Evolutionary conservation across 768 basidiomycete species (phyloP).

Genomic region (Amanita fuliginea): DNA sequence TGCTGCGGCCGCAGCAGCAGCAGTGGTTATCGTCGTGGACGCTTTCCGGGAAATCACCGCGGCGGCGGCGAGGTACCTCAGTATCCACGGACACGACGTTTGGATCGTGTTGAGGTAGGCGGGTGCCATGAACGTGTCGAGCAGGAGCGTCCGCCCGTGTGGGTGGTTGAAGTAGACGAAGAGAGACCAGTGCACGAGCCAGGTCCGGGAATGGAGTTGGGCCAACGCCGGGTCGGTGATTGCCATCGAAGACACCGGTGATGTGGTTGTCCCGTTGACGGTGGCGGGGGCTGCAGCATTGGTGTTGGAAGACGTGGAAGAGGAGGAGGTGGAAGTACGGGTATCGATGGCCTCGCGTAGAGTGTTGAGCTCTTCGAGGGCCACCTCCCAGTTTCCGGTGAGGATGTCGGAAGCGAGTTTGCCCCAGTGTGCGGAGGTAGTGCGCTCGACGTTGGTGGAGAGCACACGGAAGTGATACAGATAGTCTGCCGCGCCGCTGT

Average conservation of each 20-base stretch:
- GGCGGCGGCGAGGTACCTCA: conserved; percentile 89
- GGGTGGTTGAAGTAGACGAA: conserved; percentile 98
- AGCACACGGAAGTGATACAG: conserved; percentile 98
- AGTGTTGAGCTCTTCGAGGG: conserved; percentile 89
- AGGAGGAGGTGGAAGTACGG: conserved; percentile 25
- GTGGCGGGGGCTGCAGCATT: neutral
- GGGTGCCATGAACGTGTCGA: conserved; percentile 94
- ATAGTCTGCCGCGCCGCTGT: conserved; percentile 94
- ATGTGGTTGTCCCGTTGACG: neutral
- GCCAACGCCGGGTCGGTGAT: conserved; percentile 58
- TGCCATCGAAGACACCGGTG: conserved; percentile 15
- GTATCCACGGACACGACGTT: conserved; percentile 87
- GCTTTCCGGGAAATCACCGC: conserved; percentile 85
- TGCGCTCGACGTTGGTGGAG: conserved; percentile 86
- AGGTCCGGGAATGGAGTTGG: conserved; percentile 89
- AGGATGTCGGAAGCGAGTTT: conserved; percentile 97
- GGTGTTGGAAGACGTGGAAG: conserved; percentile 7
- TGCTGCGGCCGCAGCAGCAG: too few species aligned
- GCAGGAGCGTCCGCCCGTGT: conserved; percentile 80
- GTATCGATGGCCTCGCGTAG: conserved; percentile 90
- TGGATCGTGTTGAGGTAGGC: conserved; percentile 99
- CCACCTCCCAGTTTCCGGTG: conserved; percentile 90
- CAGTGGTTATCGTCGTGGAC: conserved; percentile 15
- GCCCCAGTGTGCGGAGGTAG: conserved; percentile 97
- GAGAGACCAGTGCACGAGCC: conserved; percentile 96